Evolutionary conservation across 202 grass and related monocot genomes (phyloP).

Genomic region (Carex sylvatica): DNA sequence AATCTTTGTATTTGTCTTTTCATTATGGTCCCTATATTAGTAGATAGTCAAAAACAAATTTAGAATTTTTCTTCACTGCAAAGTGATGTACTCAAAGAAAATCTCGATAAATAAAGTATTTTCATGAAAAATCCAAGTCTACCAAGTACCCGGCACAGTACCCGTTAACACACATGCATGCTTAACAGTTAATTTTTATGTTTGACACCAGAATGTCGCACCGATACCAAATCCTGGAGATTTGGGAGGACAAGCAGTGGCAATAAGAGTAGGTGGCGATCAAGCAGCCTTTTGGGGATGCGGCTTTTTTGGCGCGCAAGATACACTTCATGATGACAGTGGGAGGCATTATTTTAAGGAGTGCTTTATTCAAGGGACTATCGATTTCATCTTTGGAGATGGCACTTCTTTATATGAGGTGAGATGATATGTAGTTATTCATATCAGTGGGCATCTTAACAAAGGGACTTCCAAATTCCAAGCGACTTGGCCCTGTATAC

Average conservation of each 20-base stretch:
- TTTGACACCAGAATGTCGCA: slow-evolving; percentile 68
- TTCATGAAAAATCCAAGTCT: not conserved
- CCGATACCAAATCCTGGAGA: slow-evolving; percentile 77
- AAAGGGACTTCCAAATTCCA: not conserved
- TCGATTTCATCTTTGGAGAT: slow-evolving; percentile 90
- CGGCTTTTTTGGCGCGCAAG: slow-evolving; percentile 82
- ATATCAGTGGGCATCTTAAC: not conserved
- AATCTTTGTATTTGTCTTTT: too few relatives aligned
- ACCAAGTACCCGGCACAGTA: not conserved
- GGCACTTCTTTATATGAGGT: slow-evolving; percentile 79
- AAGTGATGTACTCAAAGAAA: too few relatives aligned
- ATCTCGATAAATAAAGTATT: not conserved
- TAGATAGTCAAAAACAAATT: not conserved
- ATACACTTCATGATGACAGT: slow-evolving; percentile 67
- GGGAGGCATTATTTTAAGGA: slow-evolving; percentile 87
- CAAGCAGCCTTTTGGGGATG: slow-evolving; percentile 84
- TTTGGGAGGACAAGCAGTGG: slow-evolving; percentile 58
- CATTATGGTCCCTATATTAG: too few relatives aligned
- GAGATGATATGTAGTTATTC: slow-evolving; percentile 13
- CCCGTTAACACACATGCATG: not conserved
- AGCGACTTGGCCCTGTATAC: not conserved
- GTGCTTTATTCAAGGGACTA: slow-evolving; percentile 76
- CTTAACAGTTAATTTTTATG: slow-evolving; percentile 5
- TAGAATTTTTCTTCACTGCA: too few relatives aligned
- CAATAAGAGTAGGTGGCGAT: slow-evolving; percentile 59